A percentile compares a stretch with the other conserved stretches of the same genome.
phyloP scores from a whole-genome alignment of 345 rosid genomes.

The Rhodomyrtus tomentosa region DNA sequence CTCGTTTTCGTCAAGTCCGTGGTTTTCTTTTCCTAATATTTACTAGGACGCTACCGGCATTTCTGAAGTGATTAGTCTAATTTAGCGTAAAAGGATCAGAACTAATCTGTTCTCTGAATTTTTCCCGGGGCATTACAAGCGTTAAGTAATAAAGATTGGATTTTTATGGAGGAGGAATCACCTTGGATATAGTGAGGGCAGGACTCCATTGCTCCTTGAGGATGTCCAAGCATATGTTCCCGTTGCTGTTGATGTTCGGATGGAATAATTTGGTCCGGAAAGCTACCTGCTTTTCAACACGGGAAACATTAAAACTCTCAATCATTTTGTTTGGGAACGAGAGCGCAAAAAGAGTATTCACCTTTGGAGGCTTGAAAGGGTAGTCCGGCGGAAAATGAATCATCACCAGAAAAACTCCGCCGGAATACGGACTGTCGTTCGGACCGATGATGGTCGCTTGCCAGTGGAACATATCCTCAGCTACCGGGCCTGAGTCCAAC shows the following conservation, averaged over 20 bases:
- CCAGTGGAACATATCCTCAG: constrained; percentile 56
- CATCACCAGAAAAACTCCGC: constrained; percentile 41
- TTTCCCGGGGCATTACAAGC: not conserved
- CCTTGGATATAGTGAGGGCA: constrained; percentile 23
- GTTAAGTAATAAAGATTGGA: not conserved
- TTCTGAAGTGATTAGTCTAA: not conserved
- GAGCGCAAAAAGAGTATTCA: not conserved
- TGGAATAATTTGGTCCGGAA: constrained; percentile 20
- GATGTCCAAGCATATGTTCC: constrained; percentile 20
- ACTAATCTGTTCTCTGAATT: not conserved
- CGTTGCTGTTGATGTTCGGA: constrained; percentile 21
- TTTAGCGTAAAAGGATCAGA: not conserved
- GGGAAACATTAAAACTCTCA: not conserved
- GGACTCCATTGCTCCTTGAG: constrained; percentile 31
- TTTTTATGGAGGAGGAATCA: not conserved
- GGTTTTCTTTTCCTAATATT: not conserved
- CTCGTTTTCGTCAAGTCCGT: not conserved
- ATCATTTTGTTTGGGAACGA: not conserved
- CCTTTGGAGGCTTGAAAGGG: constrained; percentile 65
- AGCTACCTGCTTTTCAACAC: constrained; percentile 6
- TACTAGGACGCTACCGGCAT: not conserved
- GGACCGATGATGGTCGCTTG: constrained; percentile 51
- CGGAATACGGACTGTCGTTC: constrained; percentile 34
- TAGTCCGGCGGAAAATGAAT: constrained; percentile 47
- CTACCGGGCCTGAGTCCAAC: constrained; percentile 28